These are phyloP conservation scores for Verticillium dahliae DNA, from an alignment of 2,329 filamentous ascomycete genomes.

Conservation along the genomic window DNA sequence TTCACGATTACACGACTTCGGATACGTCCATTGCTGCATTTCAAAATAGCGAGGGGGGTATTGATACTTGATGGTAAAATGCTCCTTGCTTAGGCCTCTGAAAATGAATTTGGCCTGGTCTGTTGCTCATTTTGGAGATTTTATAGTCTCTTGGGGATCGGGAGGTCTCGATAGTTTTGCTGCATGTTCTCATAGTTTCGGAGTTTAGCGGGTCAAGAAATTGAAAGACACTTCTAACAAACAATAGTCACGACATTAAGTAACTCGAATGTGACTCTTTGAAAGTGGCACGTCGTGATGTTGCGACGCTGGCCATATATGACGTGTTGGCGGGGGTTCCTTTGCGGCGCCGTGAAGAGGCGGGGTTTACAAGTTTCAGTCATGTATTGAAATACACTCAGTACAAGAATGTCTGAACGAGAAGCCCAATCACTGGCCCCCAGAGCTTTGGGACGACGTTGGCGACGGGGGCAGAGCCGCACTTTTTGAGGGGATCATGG, in stretches of 20 bases:
- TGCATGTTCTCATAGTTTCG: not conserved
- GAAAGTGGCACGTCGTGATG: not conserved
- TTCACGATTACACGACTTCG: not conserved
- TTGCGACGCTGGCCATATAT: not conserved
- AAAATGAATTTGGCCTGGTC: not conserved
- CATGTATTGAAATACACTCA: not conserved
- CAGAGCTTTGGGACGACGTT: not conserved
- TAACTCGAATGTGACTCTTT: not conserved
- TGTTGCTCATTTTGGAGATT: not conserved
- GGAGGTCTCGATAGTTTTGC: not conserved
- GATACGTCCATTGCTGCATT: constrained; percentile 1
- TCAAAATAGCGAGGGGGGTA: not conserved
- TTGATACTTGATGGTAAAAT: not conserved
- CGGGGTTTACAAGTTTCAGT: not conserved
- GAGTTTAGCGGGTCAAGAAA: not conserved
- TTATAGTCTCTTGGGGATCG: not conserved
- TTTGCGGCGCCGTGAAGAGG: not conserved
- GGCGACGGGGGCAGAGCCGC: not conserved
- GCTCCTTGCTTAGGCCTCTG: not conserved
- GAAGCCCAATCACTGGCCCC: not conserved
- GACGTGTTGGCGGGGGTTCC: not conserved
- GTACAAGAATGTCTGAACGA: not conserved
- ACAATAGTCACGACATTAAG: not conserved
- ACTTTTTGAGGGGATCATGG: not conserved
- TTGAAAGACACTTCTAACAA: not conserved